A percentile compares a stretch with the other conserved stretches of the same genome.
Conservation (phyloP, 257 asterid species). For the Solanum raphanifolium region DNA sequence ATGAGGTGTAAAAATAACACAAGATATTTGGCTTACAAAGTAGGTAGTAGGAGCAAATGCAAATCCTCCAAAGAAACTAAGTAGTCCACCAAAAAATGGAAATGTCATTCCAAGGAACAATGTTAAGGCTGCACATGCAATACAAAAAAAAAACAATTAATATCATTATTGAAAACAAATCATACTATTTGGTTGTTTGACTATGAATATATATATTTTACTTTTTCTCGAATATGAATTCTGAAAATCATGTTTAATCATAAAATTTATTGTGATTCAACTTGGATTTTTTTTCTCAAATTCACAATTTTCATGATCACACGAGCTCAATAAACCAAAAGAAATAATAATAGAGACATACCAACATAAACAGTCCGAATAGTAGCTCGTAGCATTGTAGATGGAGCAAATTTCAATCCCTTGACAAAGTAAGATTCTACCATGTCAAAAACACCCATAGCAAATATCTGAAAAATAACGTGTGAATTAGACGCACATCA, state of each 20-base stretch:
- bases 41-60: conserved; percentile 7
- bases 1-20: background rate
- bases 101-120: conserved; percentile 27
- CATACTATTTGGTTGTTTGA: background rate
- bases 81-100: conserved; percentile 16
- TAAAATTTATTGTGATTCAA: background rate
- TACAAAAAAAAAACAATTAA: background rate
- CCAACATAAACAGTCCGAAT: conserved; percentile 12
- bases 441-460: conserved; percentile 46
- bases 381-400: conserved; percentile 6
- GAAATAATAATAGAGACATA: background rate
- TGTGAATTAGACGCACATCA: background rate
- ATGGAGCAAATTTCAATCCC: conserved; percentile 10
- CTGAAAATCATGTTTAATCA: background rate
- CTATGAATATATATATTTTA: background rate
- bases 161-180: background rate
- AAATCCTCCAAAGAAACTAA: background rate
- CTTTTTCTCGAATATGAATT: background rate
- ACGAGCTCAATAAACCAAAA: background rate
- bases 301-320: background rate
- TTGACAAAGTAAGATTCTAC: conserved; percentile 29
- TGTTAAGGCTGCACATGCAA: conserved; percentile 17
- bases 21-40: conserved; percentile 13
- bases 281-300: background rate
- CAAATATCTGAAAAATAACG: conserved; percentile 22